Base-by-base conservation (phyloP, 805 yeast genomes). In the Ogataea nonfermentans region DNA sequence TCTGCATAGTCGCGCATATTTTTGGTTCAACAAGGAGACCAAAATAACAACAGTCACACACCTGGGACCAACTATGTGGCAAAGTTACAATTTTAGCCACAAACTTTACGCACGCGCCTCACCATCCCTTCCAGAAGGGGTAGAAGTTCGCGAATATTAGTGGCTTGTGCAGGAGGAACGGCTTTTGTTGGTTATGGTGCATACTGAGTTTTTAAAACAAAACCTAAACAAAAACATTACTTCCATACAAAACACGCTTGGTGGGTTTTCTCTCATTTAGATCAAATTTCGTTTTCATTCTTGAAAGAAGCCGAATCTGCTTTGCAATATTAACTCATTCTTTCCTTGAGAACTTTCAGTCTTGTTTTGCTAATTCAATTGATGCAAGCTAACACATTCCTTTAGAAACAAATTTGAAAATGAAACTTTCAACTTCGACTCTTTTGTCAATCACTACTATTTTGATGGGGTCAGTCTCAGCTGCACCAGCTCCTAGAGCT, bases 401-500 rank as follows among this genome's bases (percentile, higher is more conserved):
- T 40, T 31, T 35, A 40, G 39, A 24, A 6, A 22, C 17, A 14
- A 9, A 32, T 16, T 25, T 9, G n/a, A 29, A 32, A 23, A 59
- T 59, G 62, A 55, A 48, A 48, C 42, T 53, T 33, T 41, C 56
- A 20, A 43, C 47, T n/a, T 35, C 49, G 20, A 29, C 54, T n/a
- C 35, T 58, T 32, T 31, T 57, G 12, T 44, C 63, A 15, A 46
- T 59, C 15, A 46, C 57, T 19, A 46, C 62, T 9, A 40, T 55
- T 5, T 43, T 62, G 32, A 46, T 52, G 3, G 45, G 46, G 13
- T 31, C 53, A 16, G 52, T 54, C 16, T n/a, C 34, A 9, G 63
- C 64, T 30, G 60, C 65, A 14, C 54, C 59, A 35, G 53, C 49
- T n/a, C 57, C 55, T 13, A 49, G 51, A 22, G 69, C 66, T 29